These are phyloP conservation scores for Mytilinidion resinicola DNA, from an alignment of 495 filamentous ascomycete genomes.

Conservation along the genomic window DNA sequence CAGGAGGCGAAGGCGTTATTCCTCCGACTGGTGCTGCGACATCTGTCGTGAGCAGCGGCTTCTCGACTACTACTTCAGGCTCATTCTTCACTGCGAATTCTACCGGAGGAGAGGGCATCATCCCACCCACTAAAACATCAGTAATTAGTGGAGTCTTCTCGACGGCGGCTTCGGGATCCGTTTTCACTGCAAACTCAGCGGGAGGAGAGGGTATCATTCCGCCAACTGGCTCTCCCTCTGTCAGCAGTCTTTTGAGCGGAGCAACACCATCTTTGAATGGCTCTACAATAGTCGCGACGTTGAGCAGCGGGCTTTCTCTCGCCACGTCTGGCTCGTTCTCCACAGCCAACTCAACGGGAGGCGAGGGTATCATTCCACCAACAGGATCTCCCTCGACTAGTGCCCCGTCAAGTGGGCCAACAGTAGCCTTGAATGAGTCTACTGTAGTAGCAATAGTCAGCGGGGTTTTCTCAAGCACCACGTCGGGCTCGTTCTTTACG, in stretches of 20 bases:
- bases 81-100: constrained; percentile 2
- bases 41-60: neutral
- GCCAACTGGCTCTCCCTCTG: neutral
- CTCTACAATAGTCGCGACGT: neutral
- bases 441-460: neutral
- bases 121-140: neutral
- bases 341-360: constrained; percentile 7
- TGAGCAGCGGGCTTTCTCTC: neutral
- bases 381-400: neutral
- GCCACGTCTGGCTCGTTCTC: neutral
- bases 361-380: neutral
- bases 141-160: neutral
- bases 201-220: neutral
- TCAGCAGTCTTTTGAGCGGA: neutral
- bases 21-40: neutral
- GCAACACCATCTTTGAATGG: neutral
- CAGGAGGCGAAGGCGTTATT: constrained; percentile 1
- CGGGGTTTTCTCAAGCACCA: neutral
- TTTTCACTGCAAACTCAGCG: neutral
- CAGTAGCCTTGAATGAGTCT: neutral
- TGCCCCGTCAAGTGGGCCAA: neutral
- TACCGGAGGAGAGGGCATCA: constrained; percentile 1
- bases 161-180: neutral
- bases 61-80: neutral
- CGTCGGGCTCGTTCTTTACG: neutral